These are phyloP conservation scores for Cenococcum geophilum DNA, from an alignment of 495 filamentous ascomycete genomes.

Conservation along the genomic window DNA sequence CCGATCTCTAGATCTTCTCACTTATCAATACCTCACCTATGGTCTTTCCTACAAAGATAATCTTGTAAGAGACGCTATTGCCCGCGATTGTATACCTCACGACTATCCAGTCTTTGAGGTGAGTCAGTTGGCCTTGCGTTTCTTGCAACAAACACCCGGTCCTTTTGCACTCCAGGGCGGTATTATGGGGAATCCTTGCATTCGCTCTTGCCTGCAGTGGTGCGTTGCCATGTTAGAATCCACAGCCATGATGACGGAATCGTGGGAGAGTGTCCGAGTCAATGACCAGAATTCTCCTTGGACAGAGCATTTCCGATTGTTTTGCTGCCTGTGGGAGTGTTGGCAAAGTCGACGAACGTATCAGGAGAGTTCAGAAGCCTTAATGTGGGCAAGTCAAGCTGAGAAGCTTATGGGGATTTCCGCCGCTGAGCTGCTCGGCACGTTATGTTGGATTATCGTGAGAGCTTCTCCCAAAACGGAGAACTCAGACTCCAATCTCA, in stretches of 20 bases:
- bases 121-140: slow-evolving; percentile 16
- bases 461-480: slow-evolving; percentile 2
- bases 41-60: slow-evolving; percentile 14
- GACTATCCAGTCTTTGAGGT: slow-evolving; percentile 16
- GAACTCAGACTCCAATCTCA: not conserved
- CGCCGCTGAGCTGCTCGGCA: slow-evolving; percentile 15
- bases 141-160: slow-evolving; percentile 17
- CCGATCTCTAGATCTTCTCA: slow-evolving; percentile 14
- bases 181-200: slow-evolving; percentile 13
- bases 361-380: not conserved
- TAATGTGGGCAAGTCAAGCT: not conserved
- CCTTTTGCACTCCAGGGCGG: slow-evolving; percentile 16
- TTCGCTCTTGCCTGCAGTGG: slow-evolving; percentile 16
- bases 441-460: slow-evolving; percentile 15
- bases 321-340: slow-evolving; percentile 18
- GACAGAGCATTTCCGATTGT: slow-evolving; percentile 17
- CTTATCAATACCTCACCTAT: slow-evolving; percentile 22
- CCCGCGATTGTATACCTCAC: not conserved
- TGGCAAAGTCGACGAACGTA: slow-evolving; percentile 7
- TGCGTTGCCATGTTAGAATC: slow-evolving; percentile 7
- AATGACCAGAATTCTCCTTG: slow-evolving; percentile 9
- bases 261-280: slow-evolving; percentile 1
- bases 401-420: slow-evolving; percentile 18
- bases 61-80: slow-evolving; percentile 12
- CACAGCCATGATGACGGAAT: not conserved